Conservation (phyloP, 345 rosid genomes). For the Lagerstroemia speciosa region DNA sequence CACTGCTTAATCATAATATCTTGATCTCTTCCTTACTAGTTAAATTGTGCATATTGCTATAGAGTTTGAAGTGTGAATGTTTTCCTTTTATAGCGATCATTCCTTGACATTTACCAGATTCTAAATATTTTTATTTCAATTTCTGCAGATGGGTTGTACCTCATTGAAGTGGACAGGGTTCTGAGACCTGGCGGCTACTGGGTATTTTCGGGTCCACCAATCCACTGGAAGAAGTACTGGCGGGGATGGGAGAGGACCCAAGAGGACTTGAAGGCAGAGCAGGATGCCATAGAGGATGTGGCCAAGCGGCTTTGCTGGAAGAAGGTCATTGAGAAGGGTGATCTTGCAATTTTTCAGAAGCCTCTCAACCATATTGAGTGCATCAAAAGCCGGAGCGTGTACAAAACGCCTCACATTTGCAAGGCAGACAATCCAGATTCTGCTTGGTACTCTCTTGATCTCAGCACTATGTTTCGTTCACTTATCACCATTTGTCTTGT, state of each 20-base stretch:
- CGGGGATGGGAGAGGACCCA: constrained; percentile 88
- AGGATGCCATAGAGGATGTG: constrained; percentile 71
- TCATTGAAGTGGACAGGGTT: constrained; percentile 80
- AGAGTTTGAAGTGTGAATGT: not conserved
- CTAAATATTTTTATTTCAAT: not conserved
- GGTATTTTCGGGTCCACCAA: constrained; percentile 94
- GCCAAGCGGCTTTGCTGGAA: constrained; percentile 89
- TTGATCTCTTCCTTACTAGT: not conserved
- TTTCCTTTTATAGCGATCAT: not conserved
- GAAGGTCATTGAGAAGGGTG: constrained; percentile 65
- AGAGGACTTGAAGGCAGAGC: constrained; percentile 74
- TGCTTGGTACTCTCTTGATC: constrained; percentile 47
- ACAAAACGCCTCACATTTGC: constrained; percentile 60
- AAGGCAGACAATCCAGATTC: constrained; percentile 53
- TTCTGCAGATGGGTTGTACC: constrained; percentile 67
- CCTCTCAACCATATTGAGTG: constrained; percentile 83
- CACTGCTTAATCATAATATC: not conserved
- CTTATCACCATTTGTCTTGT: not conserved
- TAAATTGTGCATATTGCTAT: not conserved
- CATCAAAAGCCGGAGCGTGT: constrained; percentile 30
- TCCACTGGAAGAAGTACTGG: constrained; percentile 85
- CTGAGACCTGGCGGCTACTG: constrained; percentile 97
- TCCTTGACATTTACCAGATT: not conserved
- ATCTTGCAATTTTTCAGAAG: constrained; percentile 74
- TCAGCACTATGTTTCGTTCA: not conserved